Conservation (phyloP, 2,329 filamentous ascomycete genomes). For the Scedosporium apiospermum region DNA sequence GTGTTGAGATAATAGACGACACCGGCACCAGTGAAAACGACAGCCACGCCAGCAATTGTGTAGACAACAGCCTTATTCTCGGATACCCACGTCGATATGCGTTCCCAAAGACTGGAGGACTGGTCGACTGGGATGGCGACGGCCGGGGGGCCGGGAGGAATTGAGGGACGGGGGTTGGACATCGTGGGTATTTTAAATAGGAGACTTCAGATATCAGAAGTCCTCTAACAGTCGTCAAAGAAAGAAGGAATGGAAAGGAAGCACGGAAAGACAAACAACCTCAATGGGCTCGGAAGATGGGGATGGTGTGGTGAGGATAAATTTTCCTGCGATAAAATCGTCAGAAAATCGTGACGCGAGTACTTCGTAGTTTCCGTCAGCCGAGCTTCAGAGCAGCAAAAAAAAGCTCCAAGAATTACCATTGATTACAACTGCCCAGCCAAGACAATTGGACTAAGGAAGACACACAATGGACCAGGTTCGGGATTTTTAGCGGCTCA, state of each 20-base stretch:
- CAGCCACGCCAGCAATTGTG: slow-evolving; percentile 87
- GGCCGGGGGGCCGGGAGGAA: slow-evolving; percentile 33
- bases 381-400: slow-evolving; percentile 2
- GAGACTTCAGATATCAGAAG: slow-evolving; percentile 12
- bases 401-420: neutral
- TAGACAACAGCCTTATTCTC: slow-evolving; percentile 95
- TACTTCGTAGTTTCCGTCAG: slow-evolving; percentile 2
- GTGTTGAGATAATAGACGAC: slow-evolving; percentile 79
- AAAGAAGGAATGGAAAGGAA: slow-evolving; percentile 17
- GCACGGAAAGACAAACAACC: neutral
- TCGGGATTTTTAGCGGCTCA: neutral
- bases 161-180: slow-evolving; percentile 37
- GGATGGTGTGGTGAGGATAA: neutral
- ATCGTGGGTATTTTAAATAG: slow-evolving; percentile 20
- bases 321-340: slow-evolving; percentile 6
- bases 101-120: slow-evolving; percentile 74
- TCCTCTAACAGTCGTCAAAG: slow-evolving; percentile 6
- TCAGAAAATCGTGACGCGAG: slow-evolving; percentile 6
- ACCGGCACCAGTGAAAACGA: slow-evolving; percentile 84
- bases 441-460: neutral
- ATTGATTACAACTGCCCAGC: slow-evolving; percentile 5
- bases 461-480: neutral
- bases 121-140: slow-evolving; percentile 39
- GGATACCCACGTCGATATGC: slow-evolving; percentile 81
- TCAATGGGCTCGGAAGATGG: neutral